Evolutionary conservation across 805 yeast genomes (phyloP), one percentile per base, ranked within the genome.

Genomic region (Starmerella tilneyi): DNA sequence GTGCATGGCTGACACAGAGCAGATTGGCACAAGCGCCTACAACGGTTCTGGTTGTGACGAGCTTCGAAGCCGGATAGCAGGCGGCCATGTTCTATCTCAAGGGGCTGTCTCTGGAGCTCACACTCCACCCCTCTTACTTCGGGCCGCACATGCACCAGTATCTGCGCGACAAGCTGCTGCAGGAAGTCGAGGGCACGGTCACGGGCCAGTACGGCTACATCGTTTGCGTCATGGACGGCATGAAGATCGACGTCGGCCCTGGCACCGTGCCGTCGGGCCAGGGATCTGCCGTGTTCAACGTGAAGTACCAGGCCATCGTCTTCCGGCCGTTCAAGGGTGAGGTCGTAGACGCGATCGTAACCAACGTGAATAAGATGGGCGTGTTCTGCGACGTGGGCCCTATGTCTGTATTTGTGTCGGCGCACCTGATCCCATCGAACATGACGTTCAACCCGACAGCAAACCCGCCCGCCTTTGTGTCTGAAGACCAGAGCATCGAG

Each of bases 311-410:
- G 56, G 98, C 98, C 0, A 88, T 92, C 43, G 96, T 92, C 27
- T 92, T 96, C 94, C 83, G 89, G 59, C 98, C 98, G 4, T 92
- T 92, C 68, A 92, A 92, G 66, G 98, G 97, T 28, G 98, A 92
- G 65, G 98, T 92, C 7, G 97, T 92, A 21, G 98, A 92, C 64
- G 98, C 94, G 5, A 79, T 89, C 20, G 97, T 92, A 13, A 83
- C 95, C 12, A 83, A 84, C 26, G 96, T 94, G 40, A 68, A 85
- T 82, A 63, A 85, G 77, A 82, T 89, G 80, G 98, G 98, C 8
- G 85, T 92, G 54, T 92, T 92, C 63, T 97, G 94, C 30, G 96
- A 92, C 64, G 98, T 92, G 23, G 98, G 98, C 0, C 98, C 98
- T 13, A 70, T 92, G 61, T 79, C 88, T 20, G 96, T 92, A 31